Evolutionary conservation across 2,329 filamentous ascomycete species (phyloP).

Genomic region (Pseudogymnoascus sp.): DNA sequence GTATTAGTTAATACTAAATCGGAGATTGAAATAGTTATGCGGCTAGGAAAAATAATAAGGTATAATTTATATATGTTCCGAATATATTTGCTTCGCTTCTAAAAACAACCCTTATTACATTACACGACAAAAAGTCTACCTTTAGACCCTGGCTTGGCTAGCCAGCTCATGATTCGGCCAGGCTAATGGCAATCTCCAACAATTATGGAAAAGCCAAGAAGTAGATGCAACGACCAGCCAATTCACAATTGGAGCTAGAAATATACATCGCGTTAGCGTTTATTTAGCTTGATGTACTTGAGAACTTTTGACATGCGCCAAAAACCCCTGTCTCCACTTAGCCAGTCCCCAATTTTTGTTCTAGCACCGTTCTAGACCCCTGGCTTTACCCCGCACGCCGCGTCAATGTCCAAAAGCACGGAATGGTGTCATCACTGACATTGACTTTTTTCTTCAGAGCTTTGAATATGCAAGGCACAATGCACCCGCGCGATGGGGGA

Average conservation of each 20-base stretch:
- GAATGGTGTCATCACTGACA: background rate
- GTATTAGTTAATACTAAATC: slow-evolving; percentile 27
- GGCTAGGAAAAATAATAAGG: too few species aligned
- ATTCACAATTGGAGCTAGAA: too few species aligned
- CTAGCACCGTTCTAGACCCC: background rate
- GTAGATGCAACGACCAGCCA: too few species aligned
- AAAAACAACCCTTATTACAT: too few species aligned
- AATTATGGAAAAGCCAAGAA: too few species aligned
- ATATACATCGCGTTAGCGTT: too few species aligned
- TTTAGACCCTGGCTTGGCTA: too few species aligned
- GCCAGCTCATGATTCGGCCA: too few species aligned
- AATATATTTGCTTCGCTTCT: too few species aligned
- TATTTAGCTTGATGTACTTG: background rate
- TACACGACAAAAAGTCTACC: too few species aligned
- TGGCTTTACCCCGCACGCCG: background rate
- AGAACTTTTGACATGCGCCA: background rate
- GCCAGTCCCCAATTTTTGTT: background rate
- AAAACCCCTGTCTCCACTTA: background rate
- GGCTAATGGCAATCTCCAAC: too few species aligned
- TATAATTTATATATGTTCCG: too few species aligned
- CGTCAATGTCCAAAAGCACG: background rate
- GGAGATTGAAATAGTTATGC: background rate
- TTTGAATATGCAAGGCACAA: background rate
- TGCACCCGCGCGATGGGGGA: slow-evolving; percentile 5
- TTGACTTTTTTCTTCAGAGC: slow-evolving; percentile 3